Base-by-base conservation (phyloP, 805 yeast genomes). In the Isabelozyma rhagii region DNA sequence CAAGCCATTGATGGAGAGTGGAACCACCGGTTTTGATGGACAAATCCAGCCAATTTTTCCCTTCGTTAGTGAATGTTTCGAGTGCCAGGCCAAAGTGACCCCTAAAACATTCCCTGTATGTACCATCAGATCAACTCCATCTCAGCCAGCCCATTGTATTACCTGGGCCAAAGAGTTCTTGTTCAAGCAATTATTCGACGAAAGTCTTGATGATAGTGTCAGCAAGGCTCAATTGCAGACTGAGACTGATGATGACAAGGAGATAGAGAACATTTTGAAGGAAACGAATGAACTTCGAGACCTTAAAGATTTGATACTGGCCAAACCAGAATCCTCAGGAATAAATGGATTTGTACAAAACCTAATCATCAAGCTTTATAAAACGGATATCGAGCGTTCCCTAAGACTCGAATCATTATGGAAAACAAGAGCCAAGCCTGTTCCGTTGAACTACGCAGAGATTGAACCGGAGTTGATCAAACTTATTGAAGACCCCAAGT, bases 161-260 rank as follows among this genome's bases (percentile, higher is more conserved):
- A 96, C 96, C 1, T 94, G 99, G 99, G 96, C 97, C 8, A 94
- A 94, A 63, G 89, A 87, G 58, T 96, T 89, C 61, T 69, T 94
- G 46, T 91, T 94, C 62, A 77, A 81, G 21, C 96, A 90, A 61
- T 72, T 94, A 38, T 93, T 91, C 63, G 84, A 83, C 17, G 83
- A 82, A 44, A 45, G 65, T 49, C 18, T 63, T 57, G 5, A 74
- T 51, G 60, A 54, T 14, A 54, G 54, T 44, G 56, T 53, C 17
- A 49, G 56, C 21, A 52, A 54, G 36, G 28, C 17, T 9, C 44
- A 48, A 43, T 53, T 61, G 10, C 60, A 57, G 45, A 54, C 57
- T 36, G 93, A 88, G 34, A 81, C 86, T 6, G 84, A 81, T 31
- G 84, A 85, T 59, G 74, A 79, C 42, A 81, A 79, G 18, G 92